Evolutionary conservation across 2,329 filamentous ascomycete genomes (phyloP), one percentile per base, ranked within the genome.

Genomic region (Claviceps sp.): DNA sequence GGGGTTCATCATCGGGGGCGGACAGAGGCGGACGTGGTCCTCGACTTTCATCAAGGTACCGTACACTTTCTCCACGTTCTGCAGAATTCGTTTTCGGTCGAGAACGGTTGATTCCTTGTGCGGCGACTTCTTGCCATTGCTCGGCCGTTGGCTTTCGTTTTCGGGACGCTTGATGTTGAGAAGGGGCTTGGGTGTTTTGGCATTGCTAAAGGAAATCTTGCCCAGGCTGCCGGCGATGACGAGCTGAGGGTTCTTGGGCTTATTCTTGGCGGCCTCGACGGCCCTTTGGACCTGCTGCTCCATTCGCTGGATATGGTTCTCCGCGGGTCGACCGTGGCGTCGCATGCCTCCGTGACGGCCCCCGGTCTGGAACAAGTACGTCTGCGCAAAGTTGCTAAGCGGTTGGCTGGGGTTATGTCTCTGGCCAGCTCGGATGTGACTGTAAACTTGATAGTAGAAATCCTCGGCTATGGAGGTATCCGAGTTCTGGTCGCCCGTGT

Each of bases 261-360:
- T 91, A 55, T 89, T 88, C 73, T 97, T 98, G 50, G 93, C 93
- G 1, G 93, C 93, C 64, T 98, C 93, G 0, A 98, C 93, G 24
- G 93, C 93, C 52, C 93, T 84, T 66, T 96, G 91, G 13, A 98
- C 94, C 68, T 98, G 93, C 68, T 98, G 93, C 68, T 98, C 91
- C 93, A 98, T 98, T 52, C 93, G 85, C 66, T 97, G 93, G 72
- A 97, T 88, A 64, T 98, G 93, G 65, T 96, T 98, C 66, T 98
- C 93, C 17, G 88, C 89, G 44, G 85, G 88, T 54, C 89, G 80
- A 55, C 84, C 82, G 59, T 93, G 82, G 57, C 89, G 81, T 56
- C 89, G 76, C 63, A 81, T 79, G 43, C 79, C 81, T 51, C 86
- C 85, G 58, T 89, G 82, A 19, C 90, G 83, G 59, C 85, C 87